Conservation (phyloP, 805 yeast species). For the Candida hungchunana region DNA sequence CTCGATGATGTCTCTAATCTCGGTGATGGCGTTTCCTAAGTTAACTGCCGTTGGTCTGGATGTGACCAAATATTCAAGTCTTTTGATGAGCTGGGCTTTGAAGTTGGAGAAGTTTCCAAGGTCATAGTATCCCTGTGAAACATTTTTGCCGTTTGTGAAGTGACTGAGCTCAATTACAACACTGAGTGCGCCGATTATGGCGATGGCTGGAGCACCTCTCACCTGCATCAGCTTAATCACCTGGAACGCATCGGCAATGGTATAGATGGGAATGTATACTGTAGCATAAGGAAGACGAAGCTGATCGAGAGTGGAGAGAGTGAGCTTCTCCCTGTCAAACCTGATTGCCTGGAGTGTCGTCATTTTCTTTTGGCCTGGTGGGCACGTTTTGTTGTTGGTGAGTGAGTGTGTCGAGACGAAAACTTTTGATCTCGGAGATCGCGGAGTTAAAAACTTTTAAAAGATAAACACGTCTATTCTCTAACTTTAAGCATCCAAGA, state of each 20-base stretch:
- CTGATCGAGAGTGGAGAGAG: constrained; percentile 73
- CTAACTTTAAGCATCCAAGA: constrained; percentile 22
- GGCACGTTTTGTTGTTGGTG: no score
- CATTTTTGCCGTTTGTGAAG: constrained; percentile 26
- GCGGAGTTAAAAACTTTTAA: no score
- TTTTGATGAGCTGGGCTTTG: constrained; percentile 35
- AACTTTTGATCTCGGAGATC: no score
- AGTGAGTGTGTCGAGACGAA: no score
- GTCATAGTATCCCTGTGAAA: constrained; percentile 31
- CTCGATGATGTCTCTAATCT: constrained; percentile 31
- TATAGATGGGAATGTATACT: constrained; percentile 54
- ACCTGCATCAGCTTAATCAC: constrained; percentile 93
- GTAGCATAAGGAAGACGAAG: constrained; percentile 76
- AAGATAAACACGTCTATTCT: no score
- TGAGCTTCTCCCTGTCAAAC: constrained; percentile 44
- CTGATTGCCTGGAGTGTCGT: constrained; percentile 59
- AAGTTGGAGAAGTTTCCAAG: constrained; percentile 28
- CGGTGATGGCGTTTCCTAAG: constrained; percentile 60
- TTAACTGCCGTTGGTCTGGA: constrained; percentile 97
- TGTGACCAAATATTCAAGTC: constrained; percentile 61
- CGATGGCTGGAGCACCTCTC: constrained; percentile 98
- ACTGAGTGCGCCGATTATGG: constrained; percentile 86
- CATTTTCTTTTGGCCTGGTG: no score
- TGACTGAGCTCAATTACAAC: constrained; percentile 64
- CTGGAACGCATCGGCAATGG: constrained; percentile 70